Base-by-base conservation (phyloP, 345 rosid species). In the Lepidium africanum region DNA sequence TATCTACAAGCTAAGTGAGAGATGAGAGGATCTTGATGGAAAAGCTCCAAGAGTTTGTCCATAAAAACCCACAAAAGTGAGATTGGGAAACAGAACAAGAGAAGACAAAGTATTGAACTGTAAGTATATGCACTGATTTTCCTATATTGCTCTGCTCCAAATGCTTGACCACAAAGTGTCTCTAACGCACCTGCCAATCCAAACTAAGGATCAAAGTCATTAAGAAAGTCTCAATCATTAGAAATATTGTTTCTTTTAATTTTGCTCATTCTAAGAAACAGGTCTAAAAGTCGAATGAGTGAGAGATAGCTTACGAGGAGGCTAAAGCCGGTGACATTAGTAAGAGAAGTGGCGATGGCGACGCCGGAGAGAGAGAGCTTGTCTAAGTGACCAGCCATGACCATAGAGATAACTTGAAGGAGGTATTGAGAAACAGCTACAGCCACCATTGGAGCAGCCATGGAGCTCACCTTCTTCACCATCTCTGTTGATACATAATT, bases 101-200 rank as follows among this genome's bases (percentile, higher is more conserved):
- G 1, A 12, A 83, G 76, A 60, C 60, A 73, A n/a, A 77, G 30
- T 33, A 72, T 73, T 14, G 81, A 74, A 62, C 69, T 40, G 65
- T 80, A 85, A 16, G 82, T 78, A 5, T 81, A 82, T 16, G 71
- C 49, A 69, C 81, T 71, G 10, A 87, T 67, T 54, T 73, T 82
- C 32, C 70, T 73, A 49, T 70, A 81, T 72, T 83, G 85, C 40
- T 72, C 50, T 43, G 89, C 89, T 67, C 92, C 93, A 69, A 77
- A 83, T 15, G 88, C 88, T 79, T 85, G 88, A 11, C 90, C 90
- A 58, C 87, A 82, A 0, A 83, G 59, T 47, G 92, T 87, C 47
- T 87, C 92, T 42, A 83, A 55, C 7, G 81, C 93, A 67, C 93
- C 82, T 30, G 80, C 72, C 66, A 87, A 35, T 27, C 93, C 93